Evolutionary conservation across 1,284 basidiomycete genomes (phyloP), one percentile per base, ranked within the genome.

Genomic region (Apiotrichum gamsii): DNA sequence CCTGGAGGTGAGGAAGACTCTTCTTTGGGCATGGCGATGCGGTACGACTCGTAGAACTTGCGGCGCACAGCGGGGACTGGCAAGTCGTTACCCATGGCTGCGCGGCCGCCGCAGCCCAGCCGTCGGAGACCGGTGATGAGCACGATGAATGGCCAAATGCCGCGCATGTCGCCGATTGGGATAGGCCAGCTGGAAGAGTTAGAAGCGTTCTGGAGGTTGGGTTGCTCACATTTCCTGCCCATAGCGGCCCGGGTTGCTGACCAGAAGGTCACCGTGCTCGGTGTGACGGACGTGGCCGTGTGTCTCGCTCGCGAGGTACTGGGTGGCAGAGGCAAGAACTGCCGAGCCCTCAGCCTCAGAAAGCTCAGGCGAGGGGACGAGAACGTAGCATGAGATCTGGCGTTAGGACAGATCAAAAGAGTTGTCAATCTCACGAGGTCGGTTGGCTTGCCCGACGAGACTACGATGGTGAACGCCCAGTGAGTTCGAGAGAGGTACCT

Each of bases 101-200:
- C 69, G 41, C 69, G 58, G 23, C 67, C 69, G 42, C 69, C 67
- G 43, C 69, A 71, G 14, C 69, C 69, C 11, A 71, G 49, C 8
- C 69, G 56, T 15, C 69, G 52, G 6, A 71, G 50, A 24, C 59
- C 65, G 4, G 69, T 71, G 44, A 64, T 69, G 33, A 71, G 62
- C 10, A 65, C 53, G n/a, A 67, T 57, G 37, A 58, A 68, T 1
- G 67, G 67, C 47, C 59, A 62, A 3, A 62, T 61, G 38, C 62
- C 59, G 25, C 69, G 57, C 37, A 68, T 51, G 45, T 71, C 69
- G 32, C 69, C 69, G 2, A 57, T 58, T 3, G 64, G 57, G 11
- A 69, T 57, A 15, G 62, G 60, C 38, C 51, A 58, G 21, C 58
- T 61, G 46, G 8, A n/a, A n/a, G n/a, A n/a, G n/a, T 31, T 10